These are phyloP conservation scores for Eucalyptus melliodora DNA, from an alignment of 345 rosid genomes.

Conservation along the genomic window DNA sequence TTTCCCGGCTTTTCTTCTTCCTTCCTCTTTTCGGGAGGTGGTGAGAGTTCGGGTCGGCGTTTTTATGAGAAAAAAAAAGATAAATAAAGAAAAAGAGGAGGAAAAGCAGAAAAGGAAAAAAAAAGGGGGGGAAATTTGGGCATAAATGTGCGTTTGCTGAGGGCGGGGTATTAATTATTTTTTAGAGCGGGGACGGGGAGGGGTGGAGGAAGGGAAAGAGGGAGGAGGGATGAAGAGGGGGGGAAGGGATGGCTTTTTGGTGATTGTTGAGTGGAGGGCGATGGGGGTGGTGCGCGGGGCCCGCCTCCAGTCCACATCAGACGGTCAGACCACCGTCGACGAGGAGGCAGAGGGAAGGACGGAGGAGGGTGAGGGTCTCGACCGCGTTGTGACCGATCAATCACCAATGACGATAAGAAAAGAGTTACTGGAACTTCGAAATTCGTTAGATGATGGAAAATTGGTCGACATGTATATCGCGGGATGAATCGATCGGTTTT, in stretches of 20 bases:
- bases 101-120: background rate
- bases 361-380: too few species aligned
- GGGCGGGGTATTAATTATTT: slow-evolving; percentile 4
- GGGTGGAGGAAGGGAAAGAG: background rate
- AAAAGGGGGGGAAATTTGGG: background rate
- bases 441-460: background rate
- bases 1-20: background rate
- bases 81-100: too few species aligned
- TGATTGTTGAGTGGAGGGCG: background rate
- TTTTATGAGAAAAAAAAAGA: background rate
- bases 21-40: background rate
- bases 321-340: background rate
- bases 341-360: too few species aligned
- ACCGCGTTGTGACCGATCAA: rapidly evolving
- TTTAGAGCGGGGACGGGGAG: background rate
- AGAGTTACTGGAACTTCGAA: rapidly evolving
- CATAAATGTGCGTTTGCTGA: background rate
- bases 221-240: background rate
- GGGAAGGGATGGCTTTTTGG: background rate
- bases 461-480: rapidly evolving
- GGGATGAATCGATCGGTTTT: background rate
- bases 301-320: background rate
- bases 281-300: background rate
- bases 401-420: rapidly evolving
- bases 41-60: background rate